Base-by-base conservation (phyloP, 768 basidiomycete species). In the Tulasnella sp. region DNA sequence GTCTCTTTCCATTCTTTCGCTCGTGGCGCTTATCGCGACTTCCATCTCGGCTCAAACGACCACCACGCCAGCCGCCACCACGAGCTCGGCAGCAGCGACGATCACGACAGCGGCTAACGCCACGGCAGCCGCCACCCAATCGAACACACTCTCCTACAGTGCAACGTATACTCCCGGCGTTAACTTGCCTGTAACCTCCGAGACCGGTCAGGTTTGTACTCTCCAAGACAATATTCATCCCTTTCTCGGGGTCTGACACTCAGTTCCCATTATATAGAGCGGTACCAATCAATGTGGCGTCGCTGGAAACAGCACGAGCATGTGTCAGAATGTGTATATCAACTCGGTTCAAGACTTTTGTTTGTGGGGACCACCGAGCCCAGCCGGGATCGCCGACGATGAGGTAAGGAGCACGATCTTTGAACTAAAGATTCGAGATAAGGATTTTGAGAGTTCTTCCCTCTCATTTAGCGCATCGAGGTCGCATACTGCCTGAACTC, bases 301-400 rank as follows among this genome's bases (percentile, higher is more conserved):
- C 2, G 71, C 68, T 17, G 68, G 73, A 51, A 78, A 73, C 67
- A 82, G 81, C 68, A 73, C 70, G 3, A 83, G 82, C 2, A 69
- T 70, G 58, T 90, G 87, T 70, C 87, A 88, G 66, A 81, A 81
- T 63, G 78, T 76, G 9, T 82, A 78, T 66, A 61, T 31, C 31
- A 42, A 50, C 49, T 48, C 57, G 2, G 70, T 81, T 19, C 74
- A 80, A 38, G 82, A 82, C 65, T 82, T 75, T 67, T 81, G 81
- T 58, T 30, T 81, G 30, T 62, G 60, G 63, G 52, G 22, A 38
- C 34, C 34, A 38, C 34, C 34, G 34, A 12, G 44, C 30, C 9
- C 29, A 27, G 49, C 55, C 25, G 46, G 57, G 2, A 49, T 25
- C 25, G 19, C 24, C n/a, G 19, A 25, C 19, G 51, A 27, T 53